Percentiles rank a stretch among this genome's conserved stretches.
Conservation (phyloP, 2,329 filamentous ascomycete genomes). For the Colletotrichum gigasporum region DNA sequence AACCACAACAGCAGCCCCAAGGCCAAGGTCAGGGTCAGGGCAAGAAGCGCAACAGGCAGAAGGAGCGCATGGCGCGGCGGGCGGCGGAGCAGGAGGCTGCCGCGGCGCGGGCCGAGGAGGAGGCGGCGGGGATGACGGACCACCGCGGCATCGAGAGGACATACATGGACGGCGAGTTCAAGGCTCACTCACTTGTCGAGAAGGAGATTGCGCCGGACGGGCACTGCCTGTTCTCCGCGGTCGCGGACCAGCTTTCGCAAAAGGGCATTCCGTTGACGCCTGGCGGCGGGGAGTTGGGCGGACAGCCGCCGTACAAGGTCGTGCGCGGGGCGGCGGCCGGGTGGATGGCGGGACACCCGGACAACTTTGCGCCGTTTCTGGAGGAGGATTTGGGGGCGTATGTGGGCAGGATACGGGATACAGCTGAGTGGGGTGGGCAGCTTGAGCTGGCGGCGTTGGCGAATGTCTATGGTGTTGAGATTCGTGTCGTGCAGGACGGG, state of each 20-base stretch:
- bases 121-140: constrained; percentile 80
- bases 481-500: constrained; percentile 88
- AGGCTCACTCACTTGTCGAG: constrained; percentile 72
- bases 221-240: constrained; percentile 92
- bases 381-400: constrained; percentile 83
- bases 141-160: constrained; percentile 75
- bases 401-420: constrained; percentile 80
- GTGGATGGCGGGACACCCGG: constrained; percentile 78
- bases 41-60: constrained; percentile 90
- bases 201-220: constrained; percentile 88
- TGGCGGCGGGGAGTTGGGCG: constrained; percentile 11
- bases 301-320: constrained; percentile 64
- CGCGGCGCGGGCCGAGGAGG: constrained; percentile 73
- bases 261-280: constrained; percentile 54
- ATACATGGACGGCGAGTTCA: constrained; percentile 75
- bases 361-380: constrained; percentile 88
- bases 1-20: constrained; percentile 14
- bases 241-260: constrained; percentile 82
- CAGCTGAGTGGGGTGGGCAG: constrained; percentile 96
- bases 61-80: constrained; percentile 88
- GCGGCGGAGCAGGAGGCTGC: constrained; percentile 84
- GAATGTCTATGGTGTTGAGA: constrained; percentile 79
- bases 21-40: constrained; percentile 36
- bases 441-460: constrained; percentile 88
- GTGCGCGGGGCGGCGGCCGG: constrained; percentile 78